These are phyloP conservation scores for Diplodia seriata DNA, from an alignment of 2,329 filamentous ascomycete genomes.

Conservation along the genomic window DNA sequence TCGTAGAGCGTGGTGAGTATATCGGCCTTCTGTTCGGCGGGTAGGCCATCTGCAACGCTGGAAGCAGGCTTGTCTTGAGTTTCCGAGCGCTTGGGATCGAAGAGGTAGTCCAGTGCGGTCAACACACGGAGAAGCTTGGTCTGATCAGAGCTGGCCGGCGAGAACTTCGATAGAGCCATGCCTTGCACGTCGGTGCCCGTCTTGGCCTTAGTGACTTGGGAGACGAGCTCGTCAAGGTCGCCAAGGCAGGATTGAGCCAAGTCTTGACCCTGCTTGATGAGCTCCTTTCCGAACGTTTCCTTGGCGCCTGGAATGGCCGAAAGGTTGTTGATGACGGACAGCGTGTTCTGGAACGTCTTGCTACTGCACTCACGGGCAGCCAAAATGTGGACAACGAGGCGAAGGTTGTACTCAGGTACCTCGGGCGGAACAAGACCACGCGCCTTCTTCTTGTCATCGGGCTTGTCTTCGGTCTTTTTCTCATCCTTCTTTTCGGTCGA, in stretches of 20 bases:
- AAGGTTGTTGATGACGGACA: slow-evolving; percentile 98
- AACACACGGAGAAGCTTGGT: slow-evolving; percentile 92
- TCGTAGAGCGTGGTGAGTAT: slow-evolving; percentile 88
- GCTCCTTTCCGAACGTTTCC: slow-evolving; percentile 87
- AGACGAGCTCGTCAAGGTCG: slow-evolving; percentile 83
- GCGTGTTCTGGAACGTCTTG: slow-evolving; percentile 96
- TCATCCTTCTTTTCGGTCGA: slow-evolving; percentile 45
- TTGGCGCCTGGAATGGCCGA: slow-evolving; percentile 92
- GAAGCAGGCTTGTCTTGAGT: slow-evolving; percentile 56
- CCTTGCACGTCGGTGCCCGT: slow-evolving; percentile 95
- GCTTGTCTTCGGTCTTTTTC: slow-evolving; percentile 50
- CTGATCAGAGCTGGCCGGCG: slow-evolving; percentile 92
- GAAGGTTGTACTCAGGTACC: slow-evolving; percentile 87
- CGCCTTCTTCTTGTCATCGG: slow-evolving; percentile 66
- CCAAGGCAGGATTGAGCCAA: slow-evolving; percentile 83
- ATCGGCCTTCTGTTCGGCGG: slow-evolving; percentile 75
- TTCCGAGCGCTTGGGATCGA: slow-evolving; percentile 77
- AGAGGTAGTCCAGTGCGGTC: slow-evolving; percentile 93
- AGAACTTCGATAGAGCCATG: slow-evolving; percentile 92
- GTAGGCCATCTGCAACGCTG: slow-evolving; percentile 58
- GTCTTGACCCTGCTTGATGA: slow-evolving; percentile 84
- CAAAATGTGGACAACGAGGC: slow-evolving; percentile 94
- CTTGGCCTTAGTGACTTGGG: slow-evolving; percentile 84
- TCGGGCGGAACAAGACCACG: slow-evolving; percentile 77
- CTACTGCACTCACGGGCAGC: slow-evolving; percentile 95